phyloP scores from a whole-genome alignment of 139 green algal species.

The Desmodesmus armatus region DNA sequence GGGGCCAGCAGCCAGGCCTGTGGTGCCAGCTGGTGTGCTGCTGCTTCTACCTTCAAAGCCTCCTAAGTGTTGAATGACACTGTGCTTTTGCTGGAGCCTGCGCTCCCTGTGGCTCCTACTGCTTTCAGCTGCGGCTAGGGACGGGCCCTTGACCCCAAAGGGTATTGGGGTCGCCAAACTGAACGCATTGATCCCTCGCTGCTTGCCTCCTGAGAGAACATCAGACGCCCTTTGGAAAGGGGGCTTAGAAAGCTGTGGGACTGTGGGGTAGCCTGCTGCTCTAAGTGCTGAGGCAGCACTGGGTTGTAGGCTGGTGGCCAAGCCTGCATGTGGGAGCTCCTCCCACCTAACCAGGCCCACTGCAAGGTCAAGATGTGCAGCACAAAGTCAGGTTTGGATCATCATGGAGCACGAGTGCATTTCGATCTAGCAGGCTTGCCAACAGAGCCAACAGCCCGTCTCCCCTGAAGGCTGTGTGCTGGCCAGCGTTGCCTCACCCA shows the following conservation, averaged over 20 bases:
- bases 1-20: constrained; percentile 13
- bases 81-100: constrained; percentile 1
- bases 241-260: background rate
- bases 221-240: background rate
- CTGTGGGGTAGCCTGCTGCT: constrained; percentile 19
- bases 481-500: no score
- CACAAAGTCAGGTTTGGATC: no score
- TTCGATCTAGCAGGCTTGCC: no score
- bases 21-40: background rate
- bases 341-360: constrained; percentile 7
- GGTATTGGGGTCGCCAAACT: no score
- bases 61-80: background rate
- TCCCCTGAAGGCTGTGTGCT: no score
- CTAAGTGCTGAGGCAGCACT: constrained; percentile 17
- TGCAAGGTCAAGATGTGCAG: constrained; percentile 5
- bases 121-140: constrained; percentile 3
- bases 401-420: no score
- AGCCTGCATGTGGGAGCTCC: background rate
- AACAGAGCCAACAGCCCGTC: no score
- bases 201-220: no score
- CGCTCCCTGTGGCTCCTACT: background rate
- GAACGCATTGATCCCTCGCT: no score
- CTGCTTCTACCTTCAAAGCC: constrained; percentile 2
- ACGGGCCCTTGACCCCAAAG: no score
- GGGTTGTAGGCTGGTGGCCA: background rate